Percentiles rank a stretch among this genome's conserved stretches.
phyloP scores from a whole-genome alignment of 2,329 filamentous ascomycete genomes.

The Chrysoporthe austroafricana region DNA sequence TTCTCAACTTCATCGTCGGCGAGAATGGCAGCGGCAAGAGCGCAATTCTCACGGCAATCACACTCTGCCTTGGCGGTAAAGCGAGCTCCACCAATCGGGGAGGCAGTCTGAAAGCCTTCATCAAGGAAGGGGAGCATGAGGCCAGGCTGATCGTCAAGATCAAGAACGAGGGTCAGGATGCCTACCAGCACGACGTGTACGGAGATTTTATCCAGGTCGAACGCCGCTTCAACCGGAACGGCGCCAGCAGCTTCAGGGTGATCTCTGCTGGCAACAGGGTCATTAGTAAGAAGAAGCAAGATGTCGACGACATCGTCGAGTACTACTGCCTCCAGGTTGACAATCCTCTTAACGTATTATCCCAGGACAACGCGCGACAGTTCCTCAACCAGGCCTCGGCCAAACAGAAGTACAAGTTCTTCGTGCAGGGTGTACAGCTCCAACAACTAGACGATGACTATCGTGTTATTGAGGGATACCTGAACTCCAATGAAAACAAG shows the following conservation, averaged over 20 bases:
- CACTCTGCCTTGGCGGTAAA: constrained; percentile 92
- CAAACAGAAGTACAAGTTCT: constrained; percentile 92
- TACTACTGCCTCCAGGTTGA: constrained; percentile 94
- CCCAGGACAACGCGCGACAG: constrained; percentile 91
- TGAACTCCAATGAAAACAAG: constrained; percentile 73
- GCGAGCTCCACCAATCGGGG: constrained; percentile 91
- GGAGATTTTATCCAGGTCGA: constrained; percentile 89
- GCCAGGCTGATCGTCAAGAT: constrained; percentile 80
- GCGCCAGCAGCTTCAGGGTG: constrained; percentile 82
- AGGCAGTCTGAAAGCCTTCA: constrained; percentile 81
- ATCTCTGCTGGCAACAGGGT: constrained; percentile 72
- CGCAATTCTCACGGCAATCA: constrained; percentile 89
- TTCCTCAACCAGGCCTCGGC: constrained; percentile 87
- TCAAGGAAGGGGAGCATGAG: constrained; percentile 84
- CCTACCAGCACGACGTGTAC: constrained; percentile 81
- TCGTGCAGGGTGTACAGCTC: constrained; percentile 90
- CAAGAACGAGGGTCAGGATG: constrained; percentile 85
- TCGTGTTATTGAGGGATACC: constrained; percentile 75
- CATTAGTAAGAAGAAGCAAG: constrained; percentile 81
- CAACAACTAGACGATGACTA: constrained; percentile 94
- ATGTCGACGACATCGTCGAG: constrained; percentile 91
- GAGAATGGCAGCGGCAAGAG: constrained; percentile 99
- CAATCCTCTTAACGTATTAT: constrained; percentile 94
- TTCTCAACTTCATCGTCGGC: constrained; percentile 98
- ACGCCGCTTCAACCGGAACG: constrained; percentile 77